phyloP scores from a whole-genome alignment of 176 grass and related monocot species.

The Oryza meyeriana region DNA sequence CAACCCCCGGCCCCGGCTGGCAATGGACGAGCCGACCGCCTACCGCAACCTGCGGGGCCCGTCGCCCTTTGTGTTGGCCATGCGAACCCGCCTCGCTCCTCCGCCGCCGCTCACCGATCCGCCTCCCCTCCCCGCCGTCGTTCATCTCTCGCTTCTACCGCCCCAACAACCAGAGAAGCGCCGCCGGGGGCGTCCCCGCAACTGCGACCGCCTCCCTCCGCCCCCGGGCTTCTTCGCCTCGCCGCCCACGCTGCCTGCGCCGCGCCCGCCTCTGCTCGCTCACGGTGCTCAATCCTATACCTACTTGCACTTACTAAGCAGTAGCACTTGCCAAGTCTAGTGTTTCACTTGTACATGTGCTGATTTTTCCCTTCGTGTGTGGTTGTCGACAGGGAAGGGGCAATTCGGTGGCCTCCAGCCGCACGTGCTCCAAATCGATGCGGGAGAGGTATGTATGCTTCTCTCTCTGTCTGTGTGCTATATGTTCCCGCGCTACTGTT shows the following conservation, averaged over 20 bases:
- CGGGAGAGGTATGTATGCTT: slow-evolving; percentile 33
- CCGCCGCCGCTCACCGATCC: slow-evolving; percentile 26
- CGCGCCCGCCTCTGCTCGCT: neutral
- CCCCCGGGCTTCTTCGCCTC: slow-evolving; percentile 20
- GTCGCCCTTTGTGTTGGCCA: slow-evolving; percentile 49
- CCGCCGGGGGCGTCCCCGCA: slow-evolving; percentile 38
- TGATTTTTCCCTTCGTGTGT: neutral
- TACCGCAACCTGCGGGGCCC: slow-evolving; percentile 35
- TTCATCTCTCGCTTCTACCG: neutral
- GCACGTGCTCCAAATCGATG: slow-evolving; percentile 39
- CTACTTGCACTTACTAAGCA: neutral
- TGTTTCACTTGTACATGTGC: neutral
- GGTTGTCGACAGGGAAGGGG: neutral
- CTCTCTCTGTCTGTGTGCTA: neutral
- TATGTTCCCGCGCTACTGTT: neutral
- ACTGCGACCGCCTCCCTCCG: slow-evolving; percentile 24
- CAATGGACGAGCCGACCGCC: slow-evolving; percentile 19
- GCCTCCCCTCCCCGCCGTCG: neutral
- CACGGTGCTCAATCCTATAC: neutral
- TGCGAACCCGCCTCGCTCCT: slow-evolving; percentile 47
- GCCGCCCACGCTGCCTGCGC: neutral
- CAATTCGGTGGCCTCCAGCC: slow-evolving; percentile 35
- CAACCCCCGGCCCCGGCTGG: too few species aligned
- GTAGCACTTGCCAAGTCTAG: too few species aligned
- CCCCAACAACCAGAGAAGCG: slow-evolving; percentile 1